Evolutionary conservation across 2,329 filamentous ascomycete genomes (phyloP).

Genomic region (Gnomoniopsis sp.): DNA sequence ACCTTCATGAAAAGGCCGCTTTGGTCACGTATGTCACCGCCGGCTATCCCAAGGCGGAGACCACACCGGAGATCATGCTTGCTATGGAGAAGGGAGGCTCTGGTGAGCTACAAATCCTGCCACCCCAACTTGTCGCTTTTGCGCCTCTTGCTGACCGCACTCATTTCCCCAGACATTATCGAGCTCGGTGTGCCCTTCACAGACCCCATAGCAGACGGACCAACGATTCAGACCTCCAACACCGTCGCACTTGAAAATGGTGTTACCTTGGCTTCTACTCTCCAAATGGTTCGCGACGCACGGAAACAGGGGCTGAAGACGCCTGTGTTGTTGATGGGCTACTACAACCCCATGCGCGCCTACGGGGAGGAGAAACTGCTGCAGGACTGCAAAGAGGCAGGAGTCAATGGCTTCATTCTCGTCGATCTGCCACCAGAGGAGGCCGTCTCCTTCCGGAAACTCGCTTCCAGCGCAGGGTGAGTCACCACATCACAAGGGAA

Average conservation of each 20-base stretch:
- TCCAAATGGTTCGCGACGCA: slow-evolving; percentile 81
- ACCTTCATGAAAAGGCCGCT: slow-evolving; percentile 57
- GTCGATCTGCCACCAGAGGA: slow-evolving; percentile 95
- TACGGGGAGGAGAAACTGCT: slow-evolving; percentile 92
- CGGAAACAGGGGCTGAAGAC: slow-evolving; percentile 72
- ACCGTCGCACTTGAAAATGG: slow-evolving; percentile 86
- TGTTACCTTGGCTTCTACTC: slow-evolving; percentile 74
- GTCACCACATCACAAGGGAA: slow-evolving; percentile 27
- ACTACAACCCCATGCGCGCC: slow-evolving; percentile 93
- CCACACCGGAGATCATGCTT: slow-evolving; percentile 80
- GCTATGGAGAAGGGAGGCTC: slow-evolving; percentile 90
- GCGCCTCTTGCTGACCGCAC: slow-evolving; percentile 2
- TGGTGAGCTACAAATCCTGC: slow-evolving; percentile 50
- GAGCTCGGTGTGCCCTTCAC: slow-evolving; percentile 96
- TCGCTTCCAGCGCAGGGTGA: slow-evolving; percentile 73
- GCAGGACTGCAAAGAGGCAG: slow-evolving; percentile 76
- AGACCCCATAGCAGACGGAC: slow-evolving; percentile 95
- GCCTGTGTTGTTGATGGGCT: slow-evolving; percentile 94
- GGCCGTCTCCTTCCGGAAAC: slow-evolving; percentile 84
- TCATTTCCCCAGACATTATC: slow-evolving; percentile 67
- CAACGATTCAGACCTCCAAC: slow-evolving; percentile 94
- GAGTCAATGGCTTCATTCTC: slow-evolving; percentile 94
- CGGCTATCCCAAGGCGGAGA: slow-evolving; percentile 79
- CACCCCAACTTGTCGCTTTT: background rate
- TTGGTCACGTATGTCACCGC: slow-evolving; percentile 96